Base-by-base conservation (phyloP, 2,329 filamentous ascomycete species). In the Blumeriella jaapii region DNA sequence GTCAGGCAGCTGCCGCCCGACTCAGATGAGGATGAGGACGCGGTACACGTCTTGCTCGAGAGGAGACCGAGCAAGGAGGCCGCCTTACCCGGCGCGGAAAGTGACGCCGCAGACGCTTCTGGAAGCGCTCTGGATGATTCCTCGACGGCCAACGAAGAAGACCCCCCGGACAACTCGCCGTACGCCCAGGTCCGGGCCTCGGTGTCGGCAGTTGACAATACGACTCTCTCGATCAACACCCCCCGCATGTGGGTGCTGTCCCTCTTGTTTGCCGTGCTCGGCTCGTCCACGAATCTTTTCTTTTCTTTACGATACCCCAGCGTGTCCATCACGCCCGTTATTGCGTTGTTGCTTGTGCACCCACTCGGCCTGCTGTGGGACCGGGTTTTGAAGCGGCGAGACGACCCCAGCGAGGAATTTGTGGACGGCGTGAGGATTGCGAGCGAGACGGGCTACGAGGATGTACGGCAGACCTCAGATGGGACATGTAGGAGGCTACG, bases 281-380 rank as follows among this genome's bases (percentile, higher is more conserved):
- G 84, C 42, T 89, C 83, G 29, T 82, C 81, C 2, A 85, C 82
- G 22, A 91, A 91, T 57, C 63, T 93, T 25, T 91, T 93, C 62
- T 93, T 93, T 64, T 87, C 83, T 22, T 65, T 93, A 55, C 72
- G 85, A 70, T 93, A 91, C 66, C 85, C 85, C 17, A 91, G 84
- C 57, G 83, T 93, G 56, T 81, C 82, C 41, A 89, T 93, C 53
- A 89, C 83, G 14, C 84, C 84, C 24, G 82, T 93, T 47, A 93
- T 93, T 62, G 83, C 84, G 18, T 67, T 91, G 51, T 66, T 93
- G 39, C 74, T 93, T 38, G 83, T 86, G 29, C 85, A 91, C 54
- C 85, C 85, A 2, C 70, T 93, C 36, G 85, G 85, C 40, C 71
- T 83, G 15, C 55, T 85, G 17, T 89, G 85, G 81, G 85, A 93